Conservation (phyloP, 805 yeast genomes). For the Pichia insulana region DNA sequence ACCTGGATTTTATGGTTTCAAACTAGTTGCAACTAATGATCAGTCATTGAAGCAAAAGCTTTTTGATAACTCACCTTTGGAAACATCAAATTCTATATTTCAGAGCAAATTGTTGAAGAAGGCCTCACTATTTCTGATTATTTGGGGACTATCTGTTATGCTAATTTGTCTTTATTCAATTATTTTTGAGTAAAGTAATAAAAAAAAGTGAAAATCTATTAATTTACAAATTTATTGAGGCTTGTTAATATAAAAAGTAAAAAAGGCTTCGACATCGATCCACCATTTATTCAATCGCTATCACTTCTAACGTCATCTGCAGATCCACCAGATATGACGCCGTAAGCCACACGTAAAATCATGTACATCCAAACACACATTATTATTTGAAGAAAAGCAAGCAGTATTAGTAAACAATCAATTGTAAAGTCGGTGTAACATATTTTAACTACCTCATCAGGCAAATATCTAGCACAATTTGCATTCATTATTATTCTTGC, state of each 20-base stretch:
- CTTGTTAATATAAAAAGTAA: background rate
- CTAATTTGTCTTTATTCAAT: constrained; percentile 44
- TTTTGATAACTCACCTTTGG: constrained; percentile 16
- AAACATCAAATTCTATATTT: constrained; percentile 18
- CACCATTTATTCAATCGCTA: constrained; percentile 38
- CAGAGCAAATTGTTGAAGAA: constrained; percentile 14
- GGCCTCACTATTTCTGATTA: constrained; percentile 32
- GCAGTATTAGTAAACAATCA: constrained; percentile 41
- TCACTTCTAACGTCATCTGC: constrained; percentile 89
- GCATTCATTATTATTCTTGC: constrained; percentile 39
- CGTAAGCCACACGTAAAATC: constrained; percentile 60
- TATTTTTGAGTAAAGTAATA: constrained; percentile 28
- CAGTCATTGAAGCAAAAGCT: constrained; percentile 11
- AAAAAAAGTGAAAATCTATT: background rate
- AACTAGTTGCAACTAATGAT: constrained; percentile 34
- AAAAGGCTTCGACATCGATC: background rate
- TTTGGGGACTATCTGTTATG: constrained; percentile 52
- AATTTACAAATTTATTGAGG: background rate
- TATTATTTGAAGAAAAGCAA: constrained; percentile 59
- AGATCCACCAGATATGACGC: constrained; percentile 59
- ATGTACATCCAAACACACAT: constrained; percentile 67
- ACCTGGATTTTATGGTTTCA: constrained; percentile 71
- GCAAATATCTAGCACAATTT: constrained; percentile 28
- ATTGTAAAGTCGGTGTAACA: constrained; percentile 44
- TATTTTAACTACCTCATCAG: constrained; percentile 21